Percentiles rank a stretch among this genome's conserved stretches.
phyloP scores from a whole-genome alignment of 768 basidiomycete genomes.

The Pleurotus citrinopileatus region DNA sequence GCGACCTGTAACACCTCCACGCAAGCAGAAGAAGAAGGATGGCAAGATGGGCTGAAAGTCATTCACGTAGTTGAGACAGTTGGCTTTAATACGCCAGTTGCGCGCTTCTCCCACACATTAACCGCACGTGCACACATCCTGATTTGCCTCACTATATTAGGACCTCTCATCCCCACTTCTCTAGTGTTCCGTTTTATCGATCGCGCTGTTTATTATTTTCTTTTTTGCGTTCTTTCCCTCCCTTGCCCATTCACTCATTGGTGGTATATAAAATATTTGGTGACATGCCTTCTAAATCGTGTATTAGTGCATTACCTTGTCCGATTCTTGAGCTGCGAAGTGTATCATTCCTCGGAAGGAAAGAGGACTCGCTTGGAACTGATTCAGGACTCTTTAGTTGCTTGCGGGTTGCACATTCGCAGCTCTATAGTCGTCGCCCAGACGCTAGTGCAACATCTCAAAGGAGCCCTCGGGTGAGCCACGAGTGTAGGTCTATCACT shows the following conservation, averaged over 20 bases:
- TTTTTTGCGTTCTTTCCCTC: background rate
- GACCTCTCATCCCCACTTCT: background rate
- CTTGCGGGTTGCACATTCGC: too few species aligned
- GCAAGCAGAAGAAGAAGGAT: constrained; percentile 97
- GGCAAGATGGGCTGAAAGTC: constrained; percentile 51
- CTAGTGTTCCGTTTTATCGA: constrained; percentile 2
- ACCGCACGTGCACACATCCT: background rate
- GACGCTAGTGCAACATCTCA: too few species aligned
- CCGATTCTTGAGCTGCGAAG: background rate
- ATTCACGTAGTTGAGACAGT: background rate
- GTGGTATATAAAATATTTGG: constrained; percentile 8
- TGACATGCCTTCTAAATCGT: constrained; percentile 4
- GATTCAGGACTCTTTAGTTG: too few species aligned
- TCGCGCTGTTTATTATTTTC: constrained; percentile 8
- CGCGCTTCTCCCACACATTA: background rate
- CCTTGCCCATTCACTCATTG: background rate
- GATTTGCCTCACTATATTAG: constrained; percentile 7
- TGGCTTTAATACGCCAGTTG: background rate
- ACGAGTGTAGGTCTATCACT: too few species aligned
- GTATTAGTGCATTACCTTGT: background rate
- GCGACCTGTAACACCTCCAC: constrained; percentile 90
- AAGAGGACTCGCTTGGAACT: too few species aligned
- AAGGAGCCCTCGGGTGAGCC: too few species aligned
- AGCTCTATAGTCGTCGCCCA: too few species aligned
- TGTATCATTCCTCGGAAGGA: too few species aligned